These are phyloP conservation scores for Neostapfia colusana DNA, from an alignment of 176 grass and related monocot species.

Conservation along the genomic window DNA sequence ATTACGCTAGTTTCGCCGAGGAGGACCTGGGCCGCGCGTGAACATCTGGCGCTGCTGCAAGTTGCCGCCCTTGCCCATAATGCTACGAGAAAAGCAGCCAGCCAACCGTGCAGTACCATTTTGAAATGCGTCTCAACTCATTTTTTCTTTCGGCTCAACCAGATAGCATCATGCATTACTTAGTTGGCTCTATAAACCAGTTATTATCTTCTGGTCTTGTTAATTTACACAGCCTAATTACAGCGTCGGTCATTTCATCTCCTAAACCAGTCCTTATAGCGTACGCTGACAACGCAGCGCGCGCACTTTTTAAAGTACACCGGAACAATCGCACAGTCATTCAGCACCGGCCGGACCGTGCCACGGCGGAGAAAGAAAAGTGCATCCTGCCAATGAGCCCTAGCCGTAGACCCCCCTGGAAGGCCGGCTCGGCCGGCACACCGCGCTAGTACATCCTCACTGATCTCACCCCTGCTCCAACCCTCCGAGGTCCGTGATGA, in stretches of 20 bases:
- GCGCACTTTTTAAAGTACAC: no score
- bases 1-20: background rate
- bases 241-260: background rate
- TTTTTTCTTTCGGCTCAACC: background rate
- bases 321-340: background rate
- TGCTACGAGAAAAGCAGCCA: slow-evolving; percentile 6
- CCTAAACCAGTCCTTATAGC: background rate
- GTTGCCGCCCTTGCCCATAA: no score
- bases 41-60: slow-evolving; percentile 23
- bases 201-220: no score
- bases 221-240: no score
- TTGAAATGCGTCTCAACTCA: slow-evolving; percentile 11
- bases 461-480: background rate
- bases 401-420: background rate
- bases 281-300: background rate
- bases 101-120: slow-evolving; percentile 22
- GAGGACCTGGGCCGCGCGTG: background rate
- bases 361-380: background rate
- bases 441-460: background rate
- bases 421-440: background rate
- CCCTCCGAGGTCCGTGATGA: background rate
- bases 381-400: background rate
- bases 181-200: no score
- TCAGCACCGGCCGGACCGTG: background rate
- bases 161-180: background rate